These are phyloP conservation scores for Dalbergia cultrata DNA, from an alignment of 306 rosid species.

Conservation along the genomic window DNA sequence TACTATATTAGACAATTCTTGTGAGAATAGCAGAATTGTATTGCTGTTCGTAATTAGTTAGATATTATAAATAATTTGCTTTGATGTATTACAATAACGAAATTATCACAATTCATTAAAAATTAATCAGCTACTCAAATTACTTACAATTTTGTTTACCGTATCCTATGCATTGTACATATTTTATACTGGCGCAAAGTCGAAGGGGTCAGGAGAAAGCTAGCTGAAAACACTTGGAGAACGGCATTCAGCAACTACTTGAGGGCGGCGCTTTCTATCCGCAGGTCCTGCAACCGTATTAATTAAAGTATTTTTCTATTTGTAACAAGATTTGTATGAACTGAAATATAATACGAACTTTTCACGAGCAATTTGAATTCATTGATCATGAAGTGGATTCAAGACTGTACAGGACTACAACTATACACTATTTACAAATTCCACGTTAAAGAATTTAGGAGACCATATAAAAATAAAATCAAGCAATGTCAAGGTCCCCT, in stretches of 20 bases:
- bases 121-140: background rate
- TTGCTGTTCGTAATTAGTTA: background rate
- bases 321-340: constrained; percentile 6
- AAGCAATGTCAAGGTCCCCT: constrained; percentile 42
- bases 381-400: constrained; percentile 35
- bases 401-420: constrained; percentile 29
- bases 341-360: constrained; percentile 5
- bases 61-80: too few species aligned
- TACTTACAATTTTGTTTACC: background rate
- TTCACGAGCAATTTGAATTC: background rate
- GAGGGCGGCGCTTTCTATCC: background rate
- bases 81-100: background rate
- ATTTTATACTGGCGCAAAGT: background rate
- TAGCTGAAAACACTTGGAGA: background rate
- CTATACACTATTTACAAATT: constrained; percentile 51
- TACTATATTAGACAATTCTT: background rate
- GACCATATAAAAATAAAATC: constrained; percentile 57
- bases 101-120: background rate
- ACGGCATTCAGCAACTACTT: background rate
- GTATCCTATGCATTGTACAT: background rate
- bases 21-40: background rate
- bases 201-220: too few species aligned
- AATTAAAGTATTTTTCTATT: background rate
- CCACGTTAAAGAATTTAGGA: constrained; percentile 50
- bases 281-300: background rate